phyloP scores from a whole-genome alignment of 805 yeast species.

The Candida mattraensis region DNA sequence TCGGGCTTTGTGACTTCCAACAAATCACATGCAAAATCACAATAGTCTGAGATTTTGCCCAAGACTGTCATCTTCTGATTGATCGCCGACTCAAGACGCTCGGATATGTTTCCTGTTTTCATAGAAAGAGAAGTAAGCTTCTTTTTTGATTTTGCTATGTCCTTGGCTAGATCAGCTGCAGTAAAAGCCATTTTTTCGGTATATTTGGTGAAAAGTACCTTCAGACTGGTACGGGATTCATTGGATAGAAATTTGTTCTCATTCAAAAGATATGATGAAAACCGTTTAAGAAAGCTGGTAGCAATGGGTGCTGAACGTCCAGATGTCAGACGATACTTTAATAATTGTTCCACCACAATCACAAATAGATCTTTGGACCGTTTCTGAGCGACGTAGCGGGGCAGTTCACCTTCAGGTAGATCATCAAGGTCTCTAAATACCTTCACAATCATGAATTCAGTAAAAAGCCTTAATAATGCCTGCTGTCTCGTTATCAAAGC shows the following conservation, averaged over 20 bases:
- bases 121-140: slow-evolving; percentile 56
- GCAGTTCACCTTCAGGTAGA: slow-evolving; percentile 41
- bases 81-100: slow-evolving; percentile 25
- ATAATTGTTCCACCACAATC: slow-evolving; percentile 42
- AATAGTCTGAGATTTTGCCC: slow-evolving; percentile 44
- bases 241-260: slow-evolving; percentile 31
- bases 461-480: slow-evolving; percentile 47
- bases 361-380: slow-evolving; percentile 38
- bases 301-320: slow-evolving; percentile 39
- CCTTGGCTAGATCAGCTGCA: slow-evolving; percentile 38
- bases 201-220: slow-evolving; percentile 42
- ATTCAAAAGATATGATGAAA: slow-evolving; percentile 36
- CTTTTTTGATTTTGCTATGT: slow-evolving; percentile 35
- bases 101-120: slow-evolving; percentile 61
- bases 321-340: slow-evolving; percentile 37
- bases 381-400: slow-evolving; percentile 40
- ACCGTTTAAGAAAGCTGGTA: slow-evolving; percentile 50
- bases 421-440: slow-evolving; percentile 49
- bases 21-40: slow-evolving; percentile 43
- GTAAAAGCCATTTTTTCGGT: slow-evolving; percentile 46
- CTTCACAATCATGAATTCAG: slow-evolving; percentile 60
- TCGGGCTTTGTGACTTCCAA: slow-evolving; percentile 41
- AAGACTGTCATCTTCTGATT: slow-evolving; percentile 32
- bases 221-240: slow-evolving; percentile 30
- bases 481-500: slow-evolving; percentile 45